Evolutionary conservation across 2,329 filamentous ascomycete genomes (phyloP).

Genomic region (Geosmithia putterillii): DNA sequence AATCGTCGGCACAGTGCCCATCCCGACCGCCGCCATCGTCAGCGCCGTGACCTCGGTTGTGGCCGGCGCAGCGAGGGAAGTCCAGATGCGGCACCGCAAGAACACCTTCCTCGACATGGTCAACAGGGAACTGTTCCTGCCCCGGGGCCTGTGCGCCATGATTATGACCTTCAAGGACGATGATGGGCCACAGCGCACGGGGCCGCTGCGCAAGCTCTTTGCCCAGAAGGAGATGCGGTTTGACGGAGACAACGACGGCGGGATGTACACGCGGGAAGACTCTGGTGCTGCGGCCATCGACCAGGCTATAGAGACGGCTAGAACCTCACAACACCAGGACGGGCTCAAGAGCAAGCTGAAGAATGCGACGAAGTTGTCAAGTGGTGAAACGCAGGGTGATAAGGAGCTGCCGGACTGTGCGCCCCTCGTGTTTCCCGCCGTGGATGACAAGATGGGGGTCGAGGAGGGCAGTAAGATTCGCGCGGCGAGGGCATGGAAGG

Average conservation of each 20-base stretch:
- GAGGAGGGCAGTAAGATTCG: slow-evolving; percentile 11
- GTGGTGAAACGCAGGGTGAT: slow-evolving; percentile 21
- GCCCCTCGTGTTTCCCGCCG: slow-evolving; percentile 22
- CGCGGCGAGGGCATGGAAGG: slow-evolving; percentile 20
- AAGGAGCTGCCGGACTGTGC: slow-evolving; percentile 23
- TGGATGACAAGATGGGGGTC: slow-evolving; percentile 6
- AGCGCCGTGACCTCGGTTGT: slow-evolving; percentile 10
- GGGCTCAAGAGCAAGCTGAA: slow-evolving; percentile 8
- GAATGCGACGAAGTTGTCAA: slow-evolving; percentile 16
- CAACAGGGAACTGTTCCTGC: slow-evolving; percentile 16
- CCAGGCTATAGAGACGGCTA: neutral
- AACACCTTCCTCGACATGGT: slow-evolving; percentile 14
- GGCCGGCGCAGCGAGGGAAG: slow-evolving; percentile 11
- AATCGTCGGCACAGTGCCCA: slow-evolving; percentile 13
- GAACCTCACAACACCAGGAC: slow-evolving; percentile 1
- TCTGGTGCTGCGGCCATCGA: neutral
- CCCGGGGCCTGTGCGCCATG: slow-evolving; percentile 15
- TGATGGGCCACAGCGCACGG: slow-evolving; percentile 5
- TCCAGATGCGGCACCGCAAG: slow-evolving; percentile 12
- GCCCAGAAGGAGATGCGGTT: slow-evolving; percentile 14
- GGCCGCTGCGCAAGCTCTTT: slow-evolving; percentile 6
- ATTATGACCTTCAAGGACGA: slow-evolving; percentile 15
- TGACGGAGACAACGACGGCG: neutral
- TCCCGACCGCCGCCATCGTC: slow-evolving; percentile 14
- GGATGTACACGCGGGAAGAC: neutral